Percentiles rank a stretch among this genome's conserved stretches.
Conservation (phyloP, 2,329 filamentous ascomycete genomes). For the Teratosphaeria destructans region DNA sequence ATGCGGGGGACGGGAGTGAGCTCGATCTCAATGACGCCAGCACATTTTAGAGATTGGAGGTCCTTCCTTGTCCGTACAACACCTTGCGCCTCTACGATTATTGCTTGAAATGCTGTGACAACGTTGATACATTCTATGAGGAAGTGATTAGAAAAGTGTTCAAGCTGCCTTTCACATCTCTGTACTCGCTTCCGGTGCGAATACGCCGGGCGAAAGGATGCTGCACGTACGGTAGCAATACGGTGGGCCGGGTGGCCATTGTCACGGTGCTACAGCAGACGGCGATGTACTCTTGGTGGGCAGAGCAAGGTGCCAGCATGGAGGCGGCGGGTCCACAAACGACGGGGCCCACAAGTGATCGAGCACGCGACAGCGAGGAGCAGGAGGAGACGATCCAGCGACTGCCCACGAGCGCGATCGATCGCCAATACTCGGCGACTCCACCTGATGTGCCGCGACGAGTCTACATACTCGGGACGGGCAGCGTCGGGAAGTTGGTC, state of each 20-base stretch:
- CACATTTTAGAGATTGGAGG: neutral
- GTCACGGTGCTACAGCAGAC: neutral
- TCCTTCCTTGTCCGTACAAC: neutral
- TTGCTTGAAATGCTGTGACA: neutral
- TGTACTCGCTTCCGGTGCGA: slow-evolving; percentile 37
- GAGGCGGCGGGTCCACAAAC: slow-evolving; percentile 4
- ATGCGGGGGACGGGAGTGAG: neutral
- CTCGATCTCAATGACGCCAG: neutral
- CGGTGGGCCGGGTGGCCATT: slow-evolving; percentile 34
- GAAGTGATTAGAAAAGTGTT: neutral
- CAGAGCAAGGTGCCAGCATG: slow-evolving; percentile 7
- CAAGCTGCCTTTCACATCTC: slow-evolving; percentile 33
- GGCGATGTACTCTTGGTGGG: slow-evolving; percentile 17
- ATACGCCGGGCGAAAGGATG: slow-evolving; percentile 28
- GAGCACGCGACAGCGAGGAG: neutral
- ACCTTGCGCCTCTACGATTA: neutral
- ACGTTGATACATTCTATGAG: neutral
- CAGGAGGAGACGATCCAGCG: neutral
- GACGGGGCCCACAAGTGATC: neutral
- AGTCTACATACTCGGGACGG: slow-evolving; percentile 69
- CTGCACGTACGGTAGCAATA: slow-evolving; percentile 35
- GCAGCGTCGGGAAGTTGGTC: slow-evolving; percentile 71
- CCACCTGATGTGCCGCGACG: slow-evolving; percentile 30
- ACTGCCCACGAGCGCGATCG: slow-evolving; percentile 14
- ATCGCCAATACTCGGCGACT: slow-evolving; percentile 19